Base-by-base conservation (phyloP, 2,329 filamentous ascomycete species). In the Coniochaeta sp. region DNA sequence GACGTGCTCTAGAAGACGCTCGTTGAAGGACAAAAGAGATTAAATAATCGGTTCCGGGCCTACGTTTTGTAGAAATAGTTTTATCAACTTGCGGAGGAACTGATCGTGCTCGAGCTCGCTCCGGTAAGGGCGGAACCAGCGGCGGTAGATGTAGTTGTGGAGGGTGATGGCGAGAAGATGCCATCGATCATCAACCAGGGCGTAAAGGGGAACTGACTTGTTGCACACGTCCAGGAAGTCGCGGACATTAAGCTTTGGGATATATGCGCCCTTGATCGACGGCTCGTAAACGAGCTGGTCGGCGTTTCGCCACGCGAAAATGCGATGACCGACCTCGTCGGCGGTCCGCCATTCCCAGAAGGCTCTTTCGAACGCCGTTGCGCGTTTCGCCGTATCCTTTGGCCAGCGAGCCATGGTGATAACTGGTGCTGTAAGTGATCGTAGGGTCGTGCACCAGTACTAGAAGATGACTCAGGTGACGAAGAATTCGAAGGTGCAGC, bases 51-150 rank as follows among this genome's bases (percentile, higher is more conserved):
- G 47, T 52, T 52, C 47, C 22, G 22, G 19, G 42, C 42, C 42
- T 17, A 47, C 4, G 42, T 47, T 47, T 14, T 47, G 19, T 26
- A 2, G 22, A 52, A 28, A 24, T 17, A 54, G 59, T 42, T 30
- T 58, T 32, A 62, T 60, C 14, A 59, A 54, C 55, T 60, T 62
- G 55, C 58, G 57, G 30, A 62, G 30, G 47, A 60, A 62, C 22
- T 55, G 60, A 30, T 34, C 32, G 42, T 55, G 30, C 52, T 62
- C 56, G 19, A 62, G 56, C 55, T 62, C 60, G 58, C 58, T 60
- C 32, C 34, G 42, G 58, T 62, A 60, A 30, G 60, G 60, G 34
- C 55, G 58, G 58, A 62, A 62, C 58, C 58, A 62, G 32, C 60
- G 60, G n/a, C 58, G 54, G 47, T 62, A 56, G 52, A 62, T 42